A percentile compares a stretch with the other conserved stretches of the same genome.
Evolutionary conservation across 352 stramenopile species (phyloP).

Genomic region (Aphanomyces cochlioides): DNA sequence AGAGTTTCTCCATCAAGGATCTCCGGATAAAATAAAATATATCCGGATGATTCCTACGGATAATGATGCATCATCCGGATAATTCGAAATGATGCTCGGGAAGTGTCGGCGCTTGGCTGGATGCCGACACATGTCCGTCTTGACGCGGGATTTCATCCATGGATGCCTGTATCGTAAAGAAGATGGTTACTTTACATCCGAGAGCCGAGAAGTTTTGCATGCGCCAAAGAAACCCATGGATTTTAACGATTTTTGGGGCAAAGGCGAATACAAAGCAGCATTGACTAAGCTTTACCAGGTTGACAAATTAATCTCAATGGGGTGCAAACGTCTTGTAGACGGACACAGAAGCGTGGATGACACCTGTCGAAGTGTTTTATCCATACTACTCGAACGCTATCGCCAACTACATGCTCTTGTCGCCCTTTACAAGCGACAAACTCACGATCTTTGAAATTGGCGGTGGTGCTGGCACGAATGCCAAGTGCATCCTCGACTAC

Average conservation of each 20-base stretch:
- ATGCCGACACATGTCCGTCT: conserved; percentile 30
- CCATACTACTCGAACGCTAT: conserved; percentile 86
- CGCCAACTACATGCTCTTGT: conserved; percentile 84
- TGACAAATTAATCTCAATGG: background rate
- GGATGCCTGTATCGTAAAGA: conserved; percentile 73
- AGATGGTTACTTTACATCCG: conserved; percentile 78
- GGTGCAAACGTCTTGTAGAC: background rate
- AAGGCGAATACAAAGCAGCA: conserved; percentile 60
- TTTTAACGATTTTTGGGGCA: conserved; percentile 74
- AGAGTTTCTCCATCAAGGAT: too few relatives aligned
- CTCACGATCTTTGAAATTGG: conserved; percentile 85
- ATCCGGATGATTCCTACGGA: background rate
- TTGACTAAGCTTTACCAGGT: conserved; percentile 65
- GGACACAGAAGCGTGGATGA: conserved; percentile 82
- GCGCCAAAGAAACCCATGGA: conserved; percentile 54
- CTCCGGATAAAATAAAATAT: background rate
- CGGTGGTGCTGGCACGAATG: conserved; percentile 84
- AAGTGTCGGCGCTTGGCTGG: background rate
- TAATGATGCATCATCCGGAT: conserved; percentile 14
- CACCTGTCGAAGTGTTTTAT: conserved; percentile 85
- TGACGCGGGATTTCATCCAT: conserved; percentile 84
- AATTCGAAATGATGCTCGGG: conserved; percentile 14
- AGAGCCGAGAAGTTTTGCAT: conserved; percentile 68
- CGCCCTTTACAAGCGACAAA: conserved; percentile 43
- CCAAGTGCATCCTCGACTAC: conserved; percentile 87